phyloP scores from a whole-genome alignment of 2,329 filamentous ascomycete genomes.

The Beauveria scarabaeidicola region DNA sequence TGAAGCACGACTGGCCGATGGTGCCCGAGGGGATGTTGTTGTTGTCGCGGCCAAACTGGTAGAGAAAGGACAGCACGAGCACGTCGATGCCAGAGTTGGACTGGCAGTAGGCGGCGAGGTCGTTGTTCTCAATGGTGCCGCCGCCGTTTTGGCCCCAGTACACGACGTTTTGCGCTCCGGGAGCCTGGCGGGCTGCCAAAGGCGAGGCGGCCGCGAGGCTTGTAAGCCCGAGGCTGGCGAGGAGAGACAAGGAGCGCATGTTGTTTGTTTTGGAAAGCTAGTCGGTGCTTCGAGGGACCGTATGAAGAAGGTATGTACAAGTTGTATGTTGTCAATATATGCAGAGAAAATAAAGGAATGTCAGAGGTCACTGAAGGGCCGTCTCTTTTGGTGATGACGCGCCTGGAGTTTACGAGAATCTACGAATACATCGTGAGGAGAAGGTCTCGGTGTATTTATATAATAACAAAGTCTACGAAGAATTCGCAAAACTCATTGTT shows the following conservation, averaged over 20 bases:
- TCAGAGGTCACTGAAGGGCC: not conserved
- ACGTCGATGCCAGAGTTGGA: conserved; percentile 31
- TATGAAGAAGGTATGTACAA: conserved; percentile 1
- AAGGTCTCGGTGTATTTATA: conserved; percentile 1
- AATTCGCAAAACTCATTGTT: no score
- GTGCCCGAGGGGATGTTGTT: conserved; percentile 29
- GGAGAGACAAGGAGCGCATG: conserved; percentile 12
- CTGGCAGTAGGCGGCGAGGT: conserved; percentile 30
- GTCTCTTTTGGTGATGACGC: conserved; percentile 4
- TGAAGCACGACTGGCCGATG: conserved; percentile 31
- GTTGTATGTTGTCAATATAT: not conserved
- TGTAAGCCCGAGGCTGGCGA: conserved; percentile 14
- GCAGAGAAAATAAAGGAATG: not conserved
- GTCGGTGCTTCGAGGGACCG: not conserved
- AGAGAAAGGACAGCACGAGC: conserved; percentile 35
- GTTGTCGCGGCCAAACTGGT: conserved; percentile 25
- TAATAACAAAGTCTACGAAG: not conserved
- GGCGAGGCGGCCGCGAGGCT: conserved; percentile 13
- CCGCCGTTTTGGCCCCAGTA: conserved; percentile 24
- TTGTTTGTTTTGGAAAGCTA: not conserved
- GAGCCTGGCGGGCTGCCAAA: conserved; percentile 7
- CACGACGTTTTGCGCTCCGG: conserved; percentile 23
- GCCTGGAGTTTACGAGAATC: conserved; percentile 1
- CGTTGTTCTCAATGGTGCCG: conserved; percentile 25
- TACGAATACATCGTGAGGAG: not conserved